Evolutionary conservation across 345 rosid genomes (phyloP), one percentile per base, ranked within the genome.

Genomic region (Ceriops zippeliana): DNA sequence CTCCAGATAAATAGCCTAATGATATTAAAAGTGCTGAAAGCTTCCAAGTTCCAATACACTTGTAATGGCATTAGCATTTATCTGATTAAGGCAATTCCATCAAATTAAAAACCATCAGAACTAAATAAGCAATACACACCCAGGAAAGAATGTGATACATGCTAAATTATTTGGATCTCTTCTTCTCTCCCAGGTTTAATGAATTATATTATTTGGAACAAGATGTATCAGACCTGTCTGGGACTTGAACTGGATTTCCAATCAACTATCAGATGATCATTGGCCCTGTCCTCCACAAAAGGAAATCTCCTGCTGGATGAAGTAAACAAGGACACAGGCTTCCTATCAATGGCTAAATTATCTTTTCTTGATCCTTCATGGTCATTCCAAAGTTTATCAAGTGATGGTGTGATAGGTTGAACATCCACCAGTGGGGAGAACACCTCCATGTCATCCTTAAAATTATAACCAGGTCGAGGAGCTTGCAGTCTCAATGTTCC

Each of bases 381-480:
- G 73, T 81, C 86, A 75, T 83, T 81, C 97, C 97, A 92, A 62
- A 85, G 70, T 80, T 88, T 91, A 70, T 86, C 86, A 65, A 87
- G 87, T 51, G 98, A 88, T 54, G 96, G 89, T 20, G 89, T 89
- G 65, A 89, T 86, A 10, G 96, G 92, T 56, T 81, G 86, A 76
- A 89, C 90, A 47, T 88, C 96, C 63, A 85, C 82, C 60, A 89
- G 84, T 58, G 99, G 99, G 62, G 99, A 96, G 80, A 96, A 96
- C 6, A 92, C 88, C 63, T 83, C 91, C 99, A 96, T 96, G 59
- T 89, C 97, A 80, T 96, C 98, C 80, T 84, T 90, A 51, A 87
- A 86, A 79, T 83, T 88, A 75, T 82, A 83, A 27, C 76, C 80
- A 28, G 87, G 71, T 74, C 88, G 90, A 52, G 90, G 88, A 68